These are phyloP conservation scores for Didymella pomorum DNA, from an alignment of 2,329 filamentous ascomycete species.

Conservation along the genomic window DNA sequence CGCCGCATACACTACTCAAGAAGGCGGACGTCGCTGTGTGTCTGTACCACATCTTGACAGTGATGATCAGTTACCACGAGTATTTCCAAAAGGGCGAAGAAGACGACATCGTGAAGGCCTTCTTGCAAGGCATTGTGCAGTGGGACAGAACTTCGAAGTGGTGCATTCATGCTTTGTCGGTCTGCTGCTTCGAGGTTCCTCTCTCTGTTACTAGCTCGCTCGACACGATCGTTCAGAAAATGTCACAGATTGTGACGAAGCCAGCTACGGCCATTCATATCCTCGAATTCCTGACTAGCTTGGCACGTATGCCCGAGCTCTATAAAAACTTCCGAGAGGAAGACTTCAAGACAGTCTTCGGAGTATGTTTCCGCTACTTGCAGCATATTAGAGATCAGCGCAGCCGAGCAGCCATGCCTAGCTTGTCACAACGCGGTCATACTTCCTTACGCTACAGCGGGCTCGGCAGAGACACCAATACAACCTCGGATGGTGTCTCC, in stretches of 20 bases:
- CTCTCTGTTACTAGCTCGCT: conserved; percentile 85
- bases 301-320: conserved; percentile 83
- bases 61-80: conserved; percentile 88
- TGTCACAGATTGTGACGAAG: conserved; percentile 96
- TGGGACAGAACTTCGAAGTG: conserved; percentile 88
- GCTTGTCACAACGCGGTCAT: conserved; percentile 45
- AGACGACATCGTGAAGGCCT: conserved; percentile 86
- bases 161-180: conserved; percentile 92
- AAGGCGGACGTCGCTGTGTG: conserved; percentile 90
- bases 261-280: conserved; percentile 92
- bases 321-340: conserved; percentile 90
- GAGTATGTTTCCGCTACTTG: conserved; percentile 91
- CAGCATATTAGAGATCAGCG: conserved; percentile 80
- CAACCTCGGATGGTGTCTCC: conserved; percentile 39
- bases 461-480: conserved; percentile 53
- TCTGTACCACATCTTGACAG: conserved; percentile 84
- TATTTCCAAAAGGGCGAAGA: conserved; percentile 85
- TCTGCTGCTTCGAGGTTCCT: conserved; percentile 94
- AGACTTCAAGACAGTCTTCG: conserved; percentile 93
- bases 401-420: conserved; percentile 47
- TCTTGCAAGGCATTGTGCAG: conserved; percentile 82
- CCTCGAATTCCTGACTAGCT: conserved; percentile 88
- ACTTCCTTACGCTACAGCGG: conserved; percentile 54
- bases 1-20: conserved; percentile 77
- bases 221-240: conserved; percentile 86